A percentile compares a stretch with the other conserved stretches of the same genome.
Conservation (phyloP, 306 rosid species). For the Spatholobus suberectus region DNA sequence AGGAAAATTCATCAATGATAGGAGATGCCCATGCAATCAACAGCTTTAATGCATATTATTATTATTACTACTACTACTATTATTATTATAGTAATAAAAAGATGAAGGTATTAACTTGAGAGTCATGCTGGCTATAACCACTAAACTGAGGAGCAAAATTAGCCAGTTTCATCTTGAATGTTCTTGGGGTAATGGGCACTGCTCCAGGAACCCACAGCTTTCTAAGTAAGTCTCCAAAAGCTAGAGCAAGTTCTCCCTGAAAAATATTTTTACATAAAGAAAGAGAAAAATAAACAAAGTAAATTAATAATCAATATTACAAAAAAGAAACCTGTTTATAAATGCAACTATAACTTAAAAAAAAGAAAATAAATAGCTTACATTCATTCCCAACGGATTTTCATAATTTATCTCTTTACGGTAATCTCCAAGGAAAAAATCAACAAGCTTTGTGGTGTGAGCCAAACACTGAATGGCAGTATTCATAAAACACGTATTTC, state of each 20-base stretch:
- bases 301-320: neutral
- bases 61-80: neutral
- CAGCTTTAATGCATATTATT: neutral
- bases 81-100: neutral
- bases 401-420: constrained; percentile 73
- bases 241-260: constrained; percentile 91
- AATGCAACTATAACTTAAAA: constrained; percentile 24
- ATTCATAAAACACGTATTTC: constrained; percentile 95
- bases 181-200: constrained; percentile 66
- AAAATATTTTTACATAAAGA: neutral
- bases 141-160: constrained; percentile 85
- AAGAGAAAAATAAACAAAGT: neutral
- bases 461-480: constrained; percentile 89
- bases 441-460: constrained; percentile 81
- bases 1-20: neutral
- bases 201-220: constrained; percentile 81
- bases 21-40: constrained; percentile 26
- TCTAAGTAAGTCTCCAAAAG: constrained; percentile 88
- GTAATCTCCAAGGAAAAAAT: constrained; percentile 82
- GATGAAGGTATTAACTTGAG: constrained; percentile 69
- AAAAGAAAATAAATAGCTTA: constrained; percentile 46
- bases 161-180: constrained; percentile 72
- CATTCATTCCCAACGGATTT: constrained; percentile 89
- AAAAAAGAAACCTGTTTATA: neutral
- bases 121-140: constrained; percentile 90